A percentile compares a stretch with the other conserved stretches of the same genome.
Evolutionary conservation across 306 rosid species (phyloP).

Genomic region (Morella rubra): DNA sequence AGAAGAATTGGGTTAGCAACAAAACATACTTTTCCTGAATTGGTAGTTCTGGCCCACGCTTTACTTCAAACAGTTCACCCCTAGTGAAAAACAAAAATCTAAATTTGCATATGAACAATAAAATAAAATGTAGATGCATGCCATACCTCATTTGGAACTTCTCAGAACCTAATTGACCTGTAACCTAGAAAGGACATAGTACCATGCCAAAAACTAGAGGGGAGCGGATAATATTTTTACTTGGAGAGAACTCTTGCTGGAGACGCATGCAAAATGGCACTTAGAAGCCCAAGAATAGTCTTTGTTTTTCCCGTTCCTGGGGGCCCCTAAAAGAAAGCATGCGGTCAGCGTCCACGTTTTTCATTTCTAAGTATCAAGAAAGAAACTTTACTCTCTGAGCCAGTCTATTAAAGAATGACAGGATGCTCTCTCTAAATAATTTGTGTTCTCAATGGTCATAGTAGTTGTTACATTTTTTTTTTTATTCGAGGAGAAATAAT

Average conservation of each 20-base stretch:
- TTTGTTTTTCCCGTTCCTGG: constrained; percentile 99
- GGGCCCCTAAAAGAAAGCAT: constrained; percentile 72
- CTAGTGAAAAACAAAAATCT: constrained; percentile 36
- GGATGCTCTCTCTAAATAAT: background rate
- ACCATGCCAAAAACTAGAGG: constrained; percentile 5
- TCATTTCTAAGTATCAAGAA: background rate
- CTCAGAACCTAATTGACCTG: constrained; percentile 14
- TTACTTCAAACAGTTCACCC: constrained; percentile 47
- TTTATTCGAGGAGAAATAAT: background rate
- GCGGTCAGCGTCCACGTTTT: constrained; percentile 31
- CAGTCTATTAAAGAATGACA: background rate
- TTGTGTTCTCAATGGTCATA: background rate
- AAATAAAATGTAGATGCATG: background rate
- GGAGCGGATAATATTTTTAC: constrained; percentile 39
- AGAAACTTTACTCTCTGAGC: background rate
- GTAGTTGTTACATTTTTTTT: background rate
- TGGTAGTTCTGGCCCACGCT: constrained; percentile 59
- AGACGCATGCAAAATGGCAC: constrained; percentile 90
- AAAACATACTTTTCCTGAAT: constrained; percentile 63
- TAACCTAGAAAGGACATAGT: constrained; percentile 9
- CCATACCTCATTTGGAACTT: background rate
- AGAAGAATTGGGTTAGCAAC: constrained; percentile 1
- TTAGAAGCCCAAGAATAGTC: constrained; percentile 89
- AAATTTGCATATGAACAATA: background rate
- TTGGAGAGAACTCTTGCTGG: constrained; percentile 78